These are phyloP conservation scores for Capsicum baccatum DNA, from an alignment of 257 asterid species.

Conservation along the genomic window DNA sequence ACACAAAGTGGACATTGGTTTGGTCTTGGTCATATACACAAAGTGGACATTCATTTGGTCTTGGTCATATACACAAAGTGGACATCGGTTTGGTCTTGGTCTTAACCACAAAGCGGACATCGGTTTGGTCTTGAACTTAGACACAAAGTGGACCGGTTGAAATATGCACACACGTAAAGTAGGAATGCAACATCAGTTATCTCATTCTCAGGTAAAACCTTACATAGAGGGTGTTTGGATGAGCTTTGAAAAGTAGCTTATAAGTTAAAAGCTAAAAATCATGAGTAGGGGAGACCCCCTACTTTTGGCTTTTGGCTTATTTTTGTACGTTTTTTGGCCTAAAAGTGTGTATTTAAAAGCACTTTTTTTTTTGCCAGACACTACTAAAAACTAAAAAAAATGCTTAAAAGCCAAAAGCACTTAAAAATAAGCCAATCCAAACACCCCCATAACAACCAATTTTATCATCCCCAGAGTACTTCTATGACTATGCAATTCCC, in stretches of 20 bases:
- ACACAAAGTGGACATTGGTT: not conserved
- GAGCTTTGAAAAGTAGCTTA: too few relatives aligned
- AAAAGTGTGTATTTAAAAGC: too few relatives aligned
- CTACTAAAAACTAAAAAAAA: too few relatives aligned
- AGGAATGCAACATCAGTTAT: slow-evolving; percentile 1
- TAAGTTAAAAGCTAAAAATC: too few relatives aligned
- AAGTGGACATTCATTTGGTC: not conserved
- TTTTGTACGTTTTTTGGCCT: too few relatives aligned
- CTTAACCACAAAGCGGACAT: not conserved
- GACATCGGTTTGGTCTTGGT: not conserved
- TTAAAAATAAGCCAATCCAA: too few relatives aligned
- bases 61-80: not conserved
- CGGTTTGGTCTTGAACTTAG: not conserved
- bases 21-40: not conserved
- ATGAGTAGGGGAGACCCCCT: too few relatives aligned
- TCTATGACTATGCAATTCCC: not conserved
- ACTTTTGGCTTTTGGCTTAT: too few relatives aligned
- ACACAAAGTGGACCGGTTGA: not conserved
- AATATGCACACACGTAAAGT: slow-evolving; percentile 4
- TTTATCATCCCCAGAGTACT: not conserved
- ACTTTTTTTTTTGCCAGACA: too few relatives aligned
- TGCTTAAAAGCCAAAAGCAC: too few relatives aligned
- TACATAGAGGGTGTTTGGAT: too few relatives aligned
- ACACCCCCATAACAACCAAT: not conserved
- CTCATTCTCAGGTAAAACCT: not conserved